These are phyloP conservation scores for Tubosaeta sp. DNA, from an alignment of 768 basidiomycete genomes.

Conservation along the genomic window DNA sequence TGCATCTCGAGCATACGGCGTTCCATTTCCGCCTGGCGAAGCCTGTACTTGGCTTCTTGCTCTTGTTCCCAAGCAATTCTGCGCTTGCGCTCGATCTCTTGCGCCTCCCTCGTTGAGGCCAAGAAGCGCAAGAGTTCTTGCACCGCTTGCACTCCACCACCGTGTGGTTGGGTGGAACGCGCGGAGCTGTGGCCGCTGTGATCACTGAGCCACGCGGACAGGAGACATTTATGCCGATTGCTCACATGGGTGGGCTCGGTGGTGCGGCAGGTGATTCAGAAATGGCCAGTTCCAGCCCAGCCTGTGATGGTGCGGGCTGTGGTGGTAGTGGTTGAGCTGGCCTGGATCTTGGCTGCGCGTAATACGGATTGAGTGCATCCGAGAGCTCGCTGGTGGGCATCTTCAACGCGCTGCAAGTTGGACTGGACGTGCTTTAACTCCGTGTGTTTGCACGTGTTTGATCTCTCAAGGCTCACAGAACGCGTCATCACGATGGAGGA, in stretches of 20 bases:
- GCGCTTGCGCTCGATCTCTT: conserved; percentile 56
- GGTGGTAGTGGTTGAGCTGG: conserved; percentile 18
- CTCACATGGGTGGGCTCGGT: conserved; percentile 39
- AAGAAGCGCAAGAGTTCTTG: conserved; percentile 60
- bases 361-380: conserved; percentile 72
- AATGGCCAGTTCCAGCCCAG: conserved; percentile 62
- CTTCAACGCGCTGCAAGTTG: no score
- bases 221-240: neutral
- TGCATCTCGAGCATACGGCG: conserved; percentile 51
- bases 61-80: conserved; percentile 66
- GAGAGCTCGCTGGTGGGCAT: conserved; percentile 71
- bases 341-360: conserved; percentile 41
- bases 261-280: conserved; percentile 33
- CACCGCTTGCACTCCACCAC: conserved; percentile 42
- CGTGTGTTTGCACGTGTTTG: conserved; percentile 31
- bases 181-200: conserved; percentile 8
- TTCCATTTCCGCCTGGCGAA: conserved; percentile 58
- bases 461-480: conserved; percentile 26
- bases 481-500: conserved; percentile 41
- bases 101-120: conserved; percentile 52
- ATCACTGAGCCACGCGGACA: neutral
- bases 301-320: conserved; percentile 51
- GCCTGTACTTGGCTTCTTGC: conserved; percentile 55
- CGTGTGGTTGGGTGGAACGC: conserved; percentile 28
- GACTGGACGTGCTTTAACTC: no score